A percentile compares a stretch with the other conserved stretches of the same genome.
phyloP scores from a whole-genome alignment of 1,284 basidiomycete species.

The Athelia sp. region DNA sequence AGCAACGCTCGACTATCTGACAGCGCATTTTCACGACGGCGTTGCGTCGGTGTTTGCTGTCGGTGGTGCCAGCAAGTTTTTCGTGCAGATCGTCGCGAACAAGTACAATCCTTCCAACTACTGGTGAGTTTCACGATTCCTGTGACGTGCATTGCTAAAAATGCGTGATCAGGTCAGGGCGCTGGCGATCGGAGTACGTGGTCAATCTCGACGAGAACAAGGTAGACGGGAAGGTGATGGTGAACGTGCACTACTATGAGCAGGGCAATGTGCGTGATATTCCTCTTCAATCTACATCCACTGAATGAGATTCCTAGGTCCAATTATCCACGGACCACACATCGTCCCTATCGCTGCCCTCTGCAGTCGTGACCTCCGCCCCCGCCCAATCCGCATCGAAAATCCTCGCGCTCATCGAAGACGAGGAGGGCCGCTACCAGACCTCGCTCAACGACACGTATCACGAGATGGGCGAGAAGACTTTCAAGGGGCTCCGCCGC shows the following conservation, averaged over 20 bases:
- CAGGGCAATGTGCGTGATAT: conserved; percentile 78
- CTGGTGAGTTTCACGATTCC: conserved; percentile 53
- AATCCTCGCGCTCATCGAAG: conserved; percentile 75
- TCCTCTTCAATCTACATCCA: neutral
- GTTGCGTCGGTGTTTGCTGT: conserved; percentile 67
- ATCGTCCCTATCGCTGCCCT: conserved; percentile 61
- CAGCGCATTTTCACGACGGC: conserved; percentile 76
- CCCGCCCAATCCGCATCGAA: conserved; percentile 60
- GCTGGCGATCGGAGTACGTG: conserved; percentile 83
- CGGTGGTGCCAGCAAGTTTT: conserved; percentile 45
- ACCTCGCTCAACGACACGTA: conserved; percentile 76
- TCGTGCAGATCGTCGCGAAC: conserved; percentile 84
- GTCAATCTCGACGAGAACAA: conserved; percentile 53
- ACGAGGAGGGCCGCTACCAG: conserved; percentile 77
- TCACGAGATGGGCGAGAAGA: conserved; percentile 83
- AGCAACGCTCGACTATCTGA: conserved; percentile 63
- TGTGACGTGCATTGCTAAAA: conserved; percentile 2
- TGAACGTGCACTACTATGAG: conserved; percentile 94
- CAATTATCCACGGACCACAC: conserved; percentile 79
- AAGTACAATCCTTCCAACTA: conserved; percentile 91
- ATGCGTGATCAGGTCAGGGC: conserved; percentile 66
- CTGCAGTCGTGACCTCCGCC: conserved; percentile 44
- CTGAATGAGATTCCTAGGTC: conserved; percentile 49
- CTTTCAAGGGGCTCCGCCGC: conserved; percentile 84
- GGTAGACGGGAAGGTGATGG: conserved; percentile 61